Conservation (phyloP, 176 grass and related monocot species). For the Saccharum officinarum region DNA sequence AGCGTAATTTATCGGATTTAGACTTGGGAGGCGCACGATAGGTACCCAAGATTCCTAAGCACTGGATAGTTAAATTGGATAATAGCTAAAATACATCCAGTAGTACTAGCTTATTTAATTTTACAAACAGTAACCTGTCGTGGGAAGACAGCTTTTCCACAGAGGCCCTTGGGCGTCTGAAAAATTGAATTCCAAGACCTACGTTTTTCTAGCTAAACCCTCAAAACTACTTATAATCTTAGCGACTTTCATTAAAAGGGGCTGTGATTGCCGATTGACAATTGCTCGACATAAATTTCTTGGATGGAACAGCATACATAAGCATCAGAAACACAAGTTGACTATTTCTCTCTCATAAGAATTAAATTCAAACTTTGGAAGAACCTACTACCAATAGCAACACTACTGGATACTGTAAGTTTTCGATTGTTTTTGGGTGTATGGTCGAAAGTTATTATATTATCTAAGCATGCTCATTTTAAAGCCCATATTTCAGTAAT, state of each 20-base stretch:
- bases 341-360: neutral
- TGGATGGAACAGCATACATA: neutral
- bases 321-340: neutral
- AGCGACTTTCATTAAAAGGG: neutral
- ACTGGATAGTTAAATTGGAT: conserved; percentile 4
- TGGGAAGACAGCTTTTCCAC: neutral
- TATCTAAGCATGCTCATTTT: neutral
- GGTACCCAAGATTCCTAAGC: conserved; percentile 22
- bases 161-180: neutral
- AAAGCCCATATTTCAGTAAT: neutral
- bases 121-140: neutral
- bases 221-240: neutral
- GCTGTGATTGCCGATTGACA: neutral
- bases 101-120: conserved; percentile 22
- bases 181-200: neutral
- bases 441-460: neutral
- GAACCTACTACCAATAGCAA: neutral
- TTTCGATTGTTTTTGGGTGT: neutral
- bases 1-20: neutral
- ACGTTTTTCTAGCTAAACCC: neutral
- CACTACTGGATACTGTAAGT: neutral
- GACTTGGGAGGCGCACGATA: neutral
- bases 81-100: conserved; percentile 14
- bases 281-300: neutral
- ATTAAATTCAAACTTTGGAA: neutral